Evolutionary conservation across 768 basidiomycete genomes (phyloP).

Genomic region (Coprinellus micaceus): DNA sequence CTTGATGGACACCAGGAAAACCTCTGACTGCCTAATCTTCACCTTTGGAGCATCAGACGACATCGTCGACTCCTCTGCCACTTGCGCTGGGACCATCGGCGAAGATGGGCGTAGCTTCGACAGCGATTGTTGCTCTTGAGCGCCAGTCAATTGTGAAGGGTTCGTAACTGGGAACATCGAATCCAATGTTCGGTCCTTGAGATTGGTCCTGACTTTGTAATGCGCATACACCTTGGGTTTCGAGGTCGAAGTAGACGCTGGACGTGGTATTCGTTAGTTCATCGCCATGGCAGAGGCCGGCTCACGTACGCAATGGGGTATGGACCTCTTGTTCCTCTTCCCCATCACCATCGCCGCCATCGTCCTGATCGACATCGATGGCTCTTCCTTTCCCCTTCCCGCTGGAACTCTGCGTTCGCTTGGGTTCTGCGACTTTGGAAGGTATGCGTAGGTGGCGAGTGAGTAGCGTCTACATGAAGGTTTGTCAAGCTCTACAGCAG

Average conservation of each 20-base stretch:
- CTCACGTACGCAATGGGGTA: too few species aligned
- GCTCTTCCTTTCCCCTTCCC: constrained; percentile 40
- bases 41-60: too few species aligned
- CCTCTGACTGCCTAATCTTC: constrained; percentile 72
- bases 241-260: constrained; percentile 5
- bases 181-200: constrained; percentile 85
- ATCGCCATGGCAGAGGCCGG: too few species aligned
- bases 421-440: constrained; percentile 39
- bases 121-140: not conserved
- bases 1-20: constrained; percentile 70
- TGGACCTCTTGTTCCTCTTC: too few species aligned
- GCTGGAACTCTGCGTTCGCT: constrained; percentile 3
- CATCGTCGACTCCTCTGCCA: too few species aligned
- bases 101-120: too few species aligned
- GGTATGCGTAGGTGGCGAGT: constrained; percentile 25
- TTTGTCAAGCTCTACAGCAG: too few species aligned
- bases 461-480: constrained; percentile 49
- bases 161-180: constrained; percentile 83
- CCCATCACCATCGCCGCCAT: constrained; percentile 13
- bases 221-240: constrained; percentile 66
- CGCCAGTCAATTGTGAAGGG: constrained; percentile 35
- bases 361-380: constrained; percentile 16
- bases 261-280: too few species aligned
- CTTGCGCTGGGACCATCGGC: too few species aligned
- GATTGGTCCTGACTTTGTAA: constrained; percentile 88